Conservation (phyloP, 108 stramenopile species). For the Nitzschia sp. region DNA sequence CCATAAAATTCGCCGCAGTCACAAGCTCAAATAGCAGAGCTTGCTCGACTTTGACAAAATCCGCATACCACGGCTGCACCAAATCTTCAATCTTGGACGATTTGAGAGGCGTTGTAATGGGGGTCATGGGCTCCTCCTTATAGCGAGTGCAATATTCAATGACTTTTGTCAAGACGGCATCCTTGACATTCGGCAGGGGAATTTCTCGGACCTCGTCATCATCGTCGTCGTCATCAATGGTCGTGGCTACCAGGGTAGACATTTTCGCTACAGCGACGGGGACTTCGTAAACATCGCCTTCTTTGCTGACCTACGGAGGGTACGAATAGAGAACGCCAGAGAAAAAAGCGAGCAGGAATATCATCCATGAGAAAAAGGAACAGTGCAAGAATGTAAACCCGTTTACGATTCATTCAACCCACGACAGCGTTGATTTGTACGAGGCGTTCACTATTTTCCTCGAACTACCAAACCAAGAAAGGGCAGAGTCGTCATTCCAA, state of each 20-base stretch:
- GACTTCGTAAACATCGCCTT: slow-evolving; percentile 92
- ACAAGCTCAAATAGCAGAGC: slow-evolving; percentile 79
- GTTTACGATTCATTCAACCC: too few relatives aligned
- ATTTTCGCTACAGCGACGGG: slow-evolving; percentile 88
- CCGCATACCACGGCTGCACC: slow-evolving; percentile 97
- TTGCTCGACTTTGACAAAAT: slow-evolving; percentile 83
- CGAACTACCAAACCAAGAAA: too few relatives aligned
- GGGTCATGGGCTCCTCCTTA: slow-evolving; percentile 86
- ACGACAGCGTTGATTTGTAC: too few relatives aligned
- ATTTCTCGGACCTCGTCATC: slow-evolving; percentile 89
- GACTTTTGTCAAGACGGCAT: slow-evolving; percentile 91
- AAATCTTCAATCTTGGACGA: slow-evolving; percentile 89
- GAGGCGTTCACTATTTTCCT: too few relatives aligned
- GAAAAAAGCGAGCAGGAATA: too few relatives aligned
- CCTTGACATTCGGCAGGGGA: slow-evolving; percentile 96
- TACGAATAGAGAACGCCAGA: neutral
- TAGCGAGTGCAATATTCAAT: slow-evolving; percentile 97
- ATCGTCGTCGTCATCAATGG: slow-evolving; percentile 82
- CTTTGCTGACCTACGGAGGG: slow-evolving; percentile 74
- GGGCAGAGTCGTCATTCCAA: too few relatives aligned
- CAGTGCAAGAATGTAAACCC: too few relatives aligned
- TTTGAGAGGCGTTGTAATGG: slow-evolving; percentile 97
- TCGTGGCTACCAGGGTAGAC: slow-evolving; percentile 89
- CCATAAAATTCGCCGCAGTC: slow-evolving; percentile 85
- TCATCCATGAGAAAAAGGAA: too few relatives aligned